Base-by-base conservation (phyloP, 352 stramenopile species). In the Pythium insidiosum region DNA sequence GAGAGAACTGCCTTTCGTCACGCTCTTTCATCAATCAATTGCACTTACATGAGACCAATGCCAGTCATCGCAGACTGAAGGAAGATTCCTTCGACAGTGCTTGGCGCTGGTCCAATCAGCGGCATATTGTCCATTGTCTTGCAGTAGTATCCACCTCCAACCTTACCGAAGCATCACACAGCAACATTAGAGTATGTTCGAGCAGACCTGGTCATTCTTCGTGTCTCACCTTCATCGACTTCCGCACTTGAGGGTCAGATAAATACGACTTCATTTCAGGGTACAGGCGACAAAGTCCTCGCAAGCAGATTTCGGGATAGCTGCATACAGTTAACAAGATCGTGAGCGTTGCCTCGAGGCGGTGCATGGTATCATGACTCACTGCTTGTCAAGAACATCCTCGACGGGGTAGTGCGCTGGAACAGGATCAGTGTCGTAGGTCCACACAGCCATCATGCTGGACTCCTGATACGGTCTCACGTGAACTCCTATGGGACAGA, bases 61-160 rank as follows among this genome's bases (percentile, higher is more conserved):
- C 71, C 71, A 24, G 71, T 72, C 73, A 89, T 89, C 5, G 73
- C 73, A 7, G 73, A 81, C 52, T 85, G 72, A 7, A 85, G 52
- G 38, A 67, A 87, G n/a, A 87, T 53, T 5, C 73, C 73, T 13
- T 76, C 64, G 37, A 85, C 58, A 0, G 73, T 84, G 37, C 46
- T 73, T 3, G 71, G 67, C 11, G 71, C 68, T 10, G 66, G 66
- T 13, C 76, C 76, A 33, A 89, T 87, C 35, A 89, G 42, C 18
- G 77, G 77, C 37, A 84, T 63, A 41, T 85, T 87, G 60, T 87
- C 73, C 36, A 80, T 46, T 6, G 71, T 87, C 53, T 89, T 89
- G 65, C 73, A 89, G 40, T 86, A 89, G 56, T 89, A 87, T 3
- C 73, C 73, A 13, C 77, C 73, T 13, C 78, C 84, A 5, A 89